Percentiles rank a stretch among this genome's conserved stretches.
Conservation (phyloP, 257 asterid species). For the Thymus mandschuricus region DNA sequence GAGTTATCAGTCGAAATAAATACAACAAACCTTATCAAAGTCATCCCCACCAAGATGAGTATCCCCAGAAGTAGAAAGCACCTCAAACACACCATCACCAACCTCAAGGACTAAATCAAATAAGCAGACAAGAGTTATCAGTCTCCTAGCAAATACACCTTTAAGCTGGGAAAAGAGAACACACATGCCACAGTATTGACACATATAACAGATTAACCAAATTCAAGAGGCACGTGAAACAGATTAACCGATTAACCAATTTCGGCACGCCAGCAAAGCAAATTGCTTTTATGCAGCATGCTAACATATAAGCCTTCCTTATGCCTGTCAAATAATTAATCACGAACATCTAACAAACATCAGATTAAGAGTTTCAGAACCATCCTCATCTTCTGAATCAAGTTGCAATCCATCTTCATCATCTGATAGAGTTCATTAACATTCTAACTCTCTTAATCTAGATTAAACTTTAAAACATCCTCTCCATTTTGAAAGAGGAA, state of each 20-base stretch:
- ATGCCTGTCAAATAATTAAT: neutral
- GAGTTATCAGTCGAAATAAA: neutral
- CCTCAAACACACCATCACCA: conserved; percentile 97
- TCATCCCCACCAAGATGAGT: conserved; percentile 99
- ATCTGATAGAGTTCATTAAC: too few relatives aligned
- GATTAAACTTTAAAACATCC: too few relatives aligned
- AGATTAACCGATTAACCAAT: neutral
- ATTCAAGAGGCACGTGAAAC: neutral
- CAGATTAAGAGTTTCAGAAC: neutral
- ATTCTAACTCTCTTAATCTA: too few relatives aligned
- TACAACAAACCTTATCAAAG: conserved; percentile 73
- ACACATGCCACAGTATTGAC: neutral
- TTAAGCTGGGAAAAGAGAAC: conserved; percentile 3
- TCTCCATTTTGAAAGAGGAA: too few relatives aligned
- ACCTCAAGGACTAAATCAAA: conserved; percentile 81
- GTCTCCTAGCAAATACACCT: neutral
- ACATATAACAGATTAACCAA: neutral
- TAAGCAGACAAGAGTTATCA: neutral
- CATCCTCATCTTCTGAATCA: too few relatives aligned
- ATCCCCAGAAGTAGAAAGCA: conserved; percentile 93
- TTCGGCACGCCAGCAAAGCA: neutral
- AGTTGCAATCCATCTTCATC: too few relatives aligned
- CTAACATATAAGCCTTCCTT: neutral
- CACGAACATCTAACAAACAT: neutral
- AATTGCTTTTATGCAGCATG: neutral